phyloP scores from a whole-genome alignment of 2,329 filamentous ascomycete genomes.

The Tricladium varicosporioides region DNA sequence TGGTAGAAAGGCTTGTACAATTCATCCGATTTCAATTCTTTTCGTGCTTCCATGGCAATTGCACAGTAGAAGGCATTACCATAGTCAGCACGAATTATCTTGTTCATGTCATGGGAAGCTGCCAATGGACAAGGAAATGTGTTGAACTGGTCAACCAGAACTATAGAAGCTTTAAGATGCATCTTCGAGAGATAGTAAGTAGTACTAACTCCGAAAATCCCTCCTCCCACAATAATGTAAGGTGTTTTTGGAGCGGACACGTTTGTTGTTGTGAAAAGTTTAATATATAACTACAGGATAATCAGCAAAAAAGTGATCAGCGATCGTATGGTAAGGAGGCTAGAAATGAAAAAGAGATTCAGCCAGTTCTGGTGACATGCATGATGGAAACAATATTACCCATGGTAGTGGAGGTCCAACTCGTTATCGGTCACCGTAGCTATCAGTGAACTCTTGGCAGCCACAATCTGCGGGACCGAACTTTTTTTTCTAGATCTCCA shows the following conservation, averaged over 20 bases:
- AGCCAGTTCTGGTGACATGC: too few species aligned
- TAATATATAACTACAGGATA: too few species aligned
- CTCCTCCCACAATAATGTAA: constrained; percentile 48
- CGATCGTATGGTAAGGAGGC: too few species aligned
- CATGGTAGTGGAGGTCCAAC: too few species aligned
- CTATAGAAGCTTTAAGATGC: constrained; percentile 39
- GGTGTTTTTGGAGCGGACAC: constrained; percentile 3
- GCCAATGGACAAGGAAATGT: constrained; percentile 40
- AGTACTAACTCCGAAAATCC: constrained; percentile 51
- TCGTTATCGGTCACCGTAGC: too few species aligned
- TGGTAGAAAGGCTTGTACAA: constrained; percentile 48
- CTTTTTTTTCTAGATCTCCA: constrained; percentile 10
- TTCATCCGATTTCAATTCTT: constrained; percentile 47
- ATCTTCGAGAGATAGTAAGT: constrained; percentile 47
- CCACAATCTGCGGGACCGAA: constrained; percentile 10
- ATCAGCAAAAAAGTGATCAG: too few species aligned
- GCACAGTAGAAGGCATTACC: constrained; percentile 51
- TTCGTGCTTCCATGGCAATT: constrained; percentile 46
- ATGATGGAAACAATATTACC: too few species aligned
- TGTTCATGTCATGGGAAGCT: constrained; percentile 60
- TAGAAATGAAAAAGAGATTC: too few species aligned
- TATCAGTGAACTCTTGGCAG: neutral
- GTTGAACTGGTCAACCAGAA: constrained; percentile 42
- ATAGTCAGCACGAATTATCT: constrained; percentile 59
- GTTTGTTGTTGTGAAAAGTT: neutral